Evolutionary conservation across 106 monocot genomes (phyloP), one percentile per base, ranked within the genome.

Genomic region (Triglochin maritima): DNA sequence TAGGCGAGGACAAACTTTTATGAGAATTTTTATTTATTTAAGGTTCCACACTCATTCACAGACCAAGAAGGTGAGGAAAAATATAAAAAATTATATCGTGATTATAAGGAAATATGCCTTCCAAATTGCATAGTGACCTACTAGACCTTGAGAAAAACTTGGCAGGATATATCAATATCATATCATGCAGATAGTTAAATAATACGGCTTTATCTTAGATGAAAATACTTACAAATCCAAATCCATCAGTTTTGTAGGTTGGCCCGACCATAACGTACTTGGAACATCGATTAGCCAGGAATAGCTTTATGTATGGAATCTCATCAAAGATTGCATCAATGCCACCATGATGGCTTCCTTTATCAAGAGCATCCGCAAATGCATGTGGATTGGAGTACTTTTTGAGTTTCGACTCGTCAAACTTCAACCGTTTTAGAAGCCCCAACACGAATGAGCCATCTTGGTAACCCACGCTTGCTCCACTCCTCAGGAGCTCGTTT

Each of bases 261-360:
- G 67, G 68, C 17, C 75, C 75, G 9, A 75, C 52, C 75, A 68
- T 75, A 7, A 11, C 11, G 13, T 60, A 75, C 6, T 68, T 4
- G 44, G 59, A 51, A 53, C 75, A 75, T 17, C 67, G 62, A 12
- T 9, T 42, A 43, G 15, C 47, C 13, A 69, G 41, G 64, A 87
- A 78, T 56, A 91, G 16, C 60, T 76, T 82, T 44, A 91, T 74
- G 59, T 87, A 91, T 9, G 86, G 84, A 3, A 80, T 68, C 60
- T 91, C 90, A 15, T 84, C 86, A 9, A 90, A 71, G 5, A 86
- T 73, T 7, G 86, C 86, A 0, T 70, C 63, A 9, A 90, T 78
- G 4, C 62, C 60, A 42, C 82, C 79, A 42, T 75, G 77, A 0
- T 17, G 44, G 44, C 61, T 70, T 41, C 87, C 87, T 9, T 73